A percentile compares a stretch with the other conserved stretches of the same genome.
Evolutionary conservation across 2,329 filamentous ascomycete genomes (phyloP).

Genomic region (Dothistroma pini): DNA sequence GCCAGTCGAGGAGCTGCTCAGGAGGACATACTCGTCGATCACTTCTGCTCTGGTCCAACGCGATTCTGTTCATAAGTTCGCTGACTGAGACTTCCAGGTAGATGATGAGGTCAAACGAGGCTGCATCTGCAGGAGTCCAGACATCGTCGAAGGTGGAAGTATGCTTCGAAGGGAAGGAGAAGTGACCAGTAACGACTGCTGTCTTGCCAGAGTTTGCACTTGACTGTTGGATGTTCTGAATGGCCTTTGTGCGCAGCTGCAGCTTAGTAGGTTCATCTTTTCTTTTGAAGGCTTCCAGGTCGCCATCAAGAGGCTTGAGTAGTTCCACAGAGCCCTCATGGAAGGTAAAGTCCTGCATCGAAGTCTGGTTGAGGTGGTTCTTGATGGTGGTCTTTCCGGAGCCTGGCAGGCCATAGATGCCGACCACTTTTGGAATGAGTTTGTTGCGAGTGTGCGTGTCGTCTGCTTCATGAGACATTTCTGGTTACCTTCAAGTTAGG

Average conservation of each 20-base stretch:
- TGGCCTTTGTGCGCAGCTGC: slow-evolving; percentile 44
- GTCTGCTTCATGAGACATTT: neutral
- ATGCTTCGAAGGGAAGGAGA: slow-evolving; percentile 50
- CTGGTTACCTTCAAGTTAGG: no score
- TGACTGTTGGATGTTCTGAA: slow-evolving; percentile 42
- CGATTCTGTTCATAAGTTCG: slow-evolving; percentile 36
- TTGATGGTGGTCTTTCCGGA: slow-evolving; percentile 52
- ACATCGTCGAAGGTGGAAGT: slow-evolving; percentile 30
- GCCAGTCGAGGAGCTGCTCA: slow-evolving; percentile 47
- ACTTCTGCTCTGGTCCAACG: slow-evolving; percentile 36
- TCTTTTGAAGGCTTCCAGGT: slow-evolving; percentile 47
- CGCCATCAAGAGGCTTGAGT: slow-evolving; percentile 41
- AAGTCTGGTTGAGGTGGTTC: slow-evolving; percentile 35
- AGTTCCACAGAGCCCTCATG: slow-evolving; percentile 55
- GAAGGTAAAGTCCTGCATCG: slow-evolving; percentile 43
- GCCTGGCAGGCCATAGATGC: slow-evolving; percentile 54
- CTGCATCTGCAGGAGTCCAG: slow-evolving; percentile 46
- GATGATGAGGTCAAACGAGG: slow-evolving; percentile 55
- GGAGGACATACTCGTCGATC: slow-evolving; percentile 30
- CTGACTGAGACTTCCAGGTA: slow-evolving; percentile 49
- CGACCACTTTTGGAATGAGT: slow-evolving; percentile 41
- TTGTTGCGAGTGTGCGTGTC: neutral
- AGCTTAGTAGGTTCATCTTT: slow-evolving; percentile 39
- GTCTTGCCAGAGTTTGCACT: slow-evolving; percentile 35
- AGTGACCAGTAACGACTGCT: slow-evolving; percentile 55